Base-by-base conservation (phyloP, 495 filamentous ascomycete species). In the Penicillium macrosclerotiorum region DNA sequence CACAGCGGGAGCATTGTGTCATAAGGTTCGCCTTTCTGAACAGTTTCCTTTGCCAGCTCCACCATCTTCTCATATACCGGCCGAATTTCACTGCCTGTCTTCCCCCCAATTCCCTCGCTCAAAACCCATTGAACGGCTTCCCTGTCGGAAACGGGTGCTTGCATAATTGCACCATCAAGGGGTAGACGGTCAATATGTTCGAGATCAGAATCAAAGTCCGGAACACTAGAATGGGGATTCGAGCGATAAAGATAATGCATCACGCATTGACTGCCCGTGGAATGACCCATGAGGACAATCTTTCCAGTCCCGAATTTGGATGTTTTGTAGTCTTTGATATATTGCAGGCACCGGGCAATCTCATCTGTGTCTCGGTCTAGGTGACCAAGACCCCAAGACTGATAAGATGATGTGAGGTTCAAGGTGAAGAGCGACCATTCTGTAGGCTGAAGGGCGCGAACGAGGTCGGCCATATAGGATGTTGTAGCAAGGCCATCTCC, bases 211-310 rank as follows among this genome's bases (percentile, higher is more conserved):
- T 72, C 68, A 31, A 72, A 72, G 3, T 49, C 43, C 0, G 62
- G 57, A 0, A 37, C 33, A 14, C 38, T 47, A 4, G 54, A 64
- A 41, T 69, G 63, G 0, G 68, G 67, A 35, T 65, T 67, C 5
- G 57, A 55, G 8, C 56, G 56, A 18, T 51, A 63, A 2, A 86
- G 65, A 53, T 92, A 94, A 42, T 87, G 80, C 68, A 95, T 73
- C 23, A 85, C 81, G 56, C 91, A 90, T 68, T 94, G 91, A 41
- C 86, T 88, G 0, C 91, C 91, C 0, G 84, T 88, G 2, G 84
- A 89, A 55, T 94, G 88, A 11, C 92, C 91, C 77, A 96, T 79
- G 2, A 95, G 63, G 12, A 92, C 83, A 7, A 95, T 71, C 53
- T 83, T 87, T 12, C 73, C 62, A 8, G 55, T 65, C 9, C 64